Percentiles rank a stretch among this genome's conserved stretches.
Evolutionary conservation across 192 early-diverging fungal genomes (phyloP).

Genomic region (Coemansia nantahalensis): DNA sequence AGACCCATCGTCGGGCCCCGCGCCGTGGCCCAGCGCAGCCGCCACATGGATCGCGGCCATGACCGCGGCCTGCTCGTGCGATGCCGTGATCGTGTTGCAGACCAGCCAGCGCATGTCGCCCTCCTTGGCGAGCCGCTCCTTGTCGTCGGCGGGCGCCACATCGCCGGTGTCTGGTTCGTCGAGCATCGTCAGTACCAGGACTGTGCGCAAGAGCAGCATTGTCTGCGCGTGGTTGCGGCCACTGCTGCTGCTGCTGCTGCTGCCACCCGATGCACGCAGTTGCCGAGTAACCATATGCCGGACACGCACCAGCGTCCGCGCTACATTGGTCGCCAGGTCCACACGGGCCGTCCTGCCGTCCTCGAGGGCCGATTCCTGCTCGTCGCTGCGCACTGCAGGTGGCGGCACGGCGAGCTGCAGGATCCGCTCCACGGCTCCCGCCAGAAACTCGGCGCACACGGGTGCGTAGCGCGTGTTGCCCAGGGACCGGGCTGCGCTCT

Average conservation of each 20-base stretch:
- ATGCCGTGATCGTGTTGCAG: conserved; percentile 12
- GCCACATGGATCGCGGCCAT: conserved; percentile 27
- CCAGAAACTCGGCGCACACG: conserved; percentile 29
- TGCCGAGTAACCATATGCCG: background rate
- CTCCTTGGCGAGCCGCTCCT: conserved; percentile 5
- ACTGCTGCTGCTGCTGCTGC: background rate
- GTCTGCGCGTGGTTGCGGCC: background rate
- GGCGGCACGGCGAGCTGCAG: conserved; percentile 29
- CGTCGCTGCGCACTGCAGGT: background rate
- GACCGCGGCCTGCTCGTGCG: conserved; percentile 16
- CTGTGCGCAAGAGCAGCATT: conserved; percentile 20
- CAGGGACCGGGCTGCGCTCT: conserved; percentile 14
- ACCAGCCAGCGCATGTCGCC: conserved; percentile 31
- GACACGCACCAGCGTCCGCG: conserved; percentile 6
- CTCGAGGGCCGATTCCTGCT: conserved; percentile 3
- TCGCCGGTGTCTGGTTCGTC: conserved; percentile 1
- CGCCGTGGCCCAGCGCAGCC: background rate
- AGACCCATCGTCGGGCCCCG: background rate
- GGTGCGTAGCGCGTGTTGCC: background rate
- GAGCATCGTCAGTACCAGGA: conserved; percentile 14
- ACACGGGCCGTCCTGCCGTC: conserved; percentile 6
- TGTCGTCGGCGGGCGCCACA: background rate
- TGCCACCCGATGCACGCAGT: background rate
- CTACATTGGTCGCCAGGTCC: conserved; percentile 15
- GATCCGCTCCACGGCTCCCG: conserved; percentile 25